phyloP scores from a whole-genome alignment of 2,329 filamentous ascomycete genomes.

The Cladosporium halotolerans region DNA sequence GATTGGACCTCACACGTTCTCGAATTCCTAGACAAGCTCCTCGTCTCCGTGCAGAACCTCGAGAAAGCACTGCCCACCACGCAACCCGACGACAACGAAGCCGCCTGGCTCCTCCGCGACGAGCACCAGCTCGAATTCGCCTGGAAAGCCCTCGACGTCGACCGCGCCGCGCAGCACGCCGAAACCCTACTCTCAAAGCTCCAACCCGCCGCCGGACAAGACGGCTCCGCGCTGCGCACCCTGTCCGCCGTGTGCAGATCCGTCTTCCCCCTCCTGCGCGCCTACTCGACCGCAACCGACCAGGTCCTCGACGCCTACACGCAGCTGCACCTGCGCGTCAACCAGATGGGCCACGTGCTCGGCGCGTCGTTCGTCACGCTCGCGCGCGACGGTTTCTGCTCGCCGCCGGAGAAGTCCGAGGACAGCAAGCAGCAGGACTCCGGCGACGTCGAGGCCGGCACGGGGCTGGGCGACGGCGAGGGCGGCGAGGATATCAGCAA shows the following conservation, averaged over 20 bases:
- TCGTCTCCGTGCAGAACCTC: conserved; percentile 72
- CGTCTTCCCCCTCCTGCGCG: conserved; percentile 63
- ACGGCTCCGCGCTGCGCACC: conserved; percentile 36
- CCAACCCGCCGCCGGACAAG: conserved; percentile 31
- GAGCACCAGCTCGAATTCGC: conserved; percentile 42
- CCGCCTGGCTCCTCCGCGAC: conserved; percentile 56
- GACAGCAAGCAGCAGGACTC: conserved; percentile 33
- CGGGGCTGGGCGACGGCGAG: conserved; percentile 88
- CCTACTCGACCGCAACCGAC: conserved; percentile 61
- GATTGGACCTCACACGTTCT: conserved; percentile 55
- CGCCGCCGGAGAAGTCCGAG: conserved; percentile 67
- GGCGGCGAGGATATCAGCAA: conserved; percentile 97
- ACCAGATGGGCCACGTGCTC: conserved; percentile 71
- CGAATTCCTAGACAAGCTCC: conserved; percentile 63
- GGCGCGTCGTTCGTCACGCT: conserved; percentile 73
- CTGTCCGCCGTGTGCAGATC: conserved; percentile 55
- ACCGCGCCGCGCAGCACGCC: conserved; percentile 47
- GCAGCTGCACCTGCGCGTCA: conserved; percentile 59
- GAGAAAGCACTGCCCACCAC: conserved; percentile 50
- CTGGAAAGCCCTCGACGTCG: conserved; percentile 54
- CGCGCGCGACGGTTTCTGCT: conserved; percentile 82
- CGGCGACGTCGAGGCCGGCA: conserved; percentile 82
- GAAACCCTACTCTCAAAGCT: conserved; percentile 41
- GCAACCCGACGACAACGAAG: conserved; percentile 55
- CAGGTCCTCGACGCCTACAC: conserved; percentile 54